Conservation (phyloP, 2,329 filamentous ascomycete species). For the Tolypocladium album region DNA sequence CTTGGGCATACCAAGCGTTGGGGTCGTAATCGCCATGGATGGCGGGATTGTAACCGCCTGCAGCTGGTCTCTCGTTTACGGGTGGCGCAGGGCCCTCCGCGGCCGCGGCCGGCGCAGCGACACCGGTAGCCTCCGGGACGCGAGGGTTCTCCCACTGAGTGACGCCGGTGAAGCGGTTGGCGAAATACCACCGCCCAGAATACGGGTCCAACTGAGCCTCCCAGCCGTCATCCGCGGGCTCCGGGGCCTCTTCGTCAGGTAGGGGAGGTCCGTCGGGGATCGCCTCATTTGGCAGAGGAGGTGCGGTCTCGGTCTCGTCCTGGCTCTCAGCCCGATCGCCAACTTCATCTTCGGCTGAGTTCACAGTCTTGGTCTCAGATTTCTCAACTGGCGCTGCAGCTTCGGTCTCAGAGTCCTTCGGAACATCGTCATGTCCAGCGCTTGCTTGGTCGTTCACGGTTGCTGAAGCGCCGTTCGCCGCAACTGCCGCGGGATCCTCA, state of each 20-base stretch:
- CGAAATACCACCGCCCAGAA: slow-evolving; percentile 67
- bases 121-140: slow-evolving; percentile 35
- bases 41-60: slow-evolving; percentile 83
- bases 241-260: slow-evolving; percentile 30
- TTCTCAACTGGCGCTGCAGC: slow-evolving; percentile 1
- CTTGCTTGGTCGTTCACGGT: not conserved
- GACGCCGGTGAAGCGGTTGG: slow-evolving; percentile 65
- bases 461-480: not conserved
- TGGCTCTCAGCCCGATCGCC: slow-evolving; percentile 3
- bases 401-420: not conserved
- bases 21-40: slow-evolving; percentile 97
- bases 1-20: slow-evolving; percentile 82
- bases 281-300: slow-evolving; percentile 26
- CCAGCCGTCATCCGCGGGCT: slow-evolving; percentile 67
- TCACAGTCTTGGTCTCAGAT: not conserved
- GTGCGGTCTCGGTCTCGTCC: slow-evolving; percentile 10
- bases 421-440: not conserved
- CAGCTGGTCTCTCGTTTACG: slow-evolving; percentile 29
- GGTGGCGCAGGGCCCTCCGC: slow-evolving; percentile 21
- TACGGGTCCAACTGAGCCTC: slow-evolving; percentile 64
- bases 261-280: slow-evolving; percentile 24
- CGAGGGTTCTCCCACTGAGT: slow-evolving; percentile 85
- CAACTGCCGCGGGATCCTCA: slow-evolving; percentile 4
- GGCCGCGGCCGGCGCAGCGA: slow-evolving; percentile 11
- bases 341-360: not conserved